Percentiles rank a stretch among this genome's conserved stretches.
Conservation (phyloP, 1,284 basidiomycete species). For the Taiwanofungus camphoratus region DNA sequence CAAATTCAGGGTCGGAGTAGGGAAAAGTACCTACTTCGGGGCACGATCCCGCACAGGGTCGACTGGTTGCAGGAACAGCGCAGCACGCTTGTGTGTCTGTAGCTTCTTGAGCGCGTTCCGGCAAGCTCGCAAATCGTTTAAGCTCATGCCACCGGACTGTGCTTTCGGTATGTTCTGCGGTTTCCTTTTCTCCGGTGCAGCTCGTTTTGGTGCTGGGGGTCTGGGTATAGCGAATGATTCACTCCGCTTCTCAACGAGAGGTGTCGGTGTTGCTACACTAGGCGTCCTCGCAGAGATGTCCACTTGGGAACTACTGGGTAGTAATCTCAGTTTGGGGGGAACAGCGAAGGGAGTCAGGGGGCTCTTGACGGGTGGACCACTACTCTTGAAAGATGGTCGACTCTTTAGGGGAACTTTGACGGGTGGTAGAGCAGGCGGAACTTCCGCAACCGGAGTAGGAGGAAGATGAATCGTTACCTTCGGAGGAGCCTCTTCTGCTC, state of each 20-base stretch:
- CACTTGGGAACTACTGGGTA: slow-evolving; percentile 27
- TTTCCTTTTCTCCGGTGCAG: slow-evolving; percentile 23
- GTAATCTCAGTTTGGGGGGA: slow-evolving; percentile 53
- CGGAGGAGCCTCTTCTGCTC: slow-evolving; percentile 78
- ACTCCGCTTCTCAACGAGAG: slow-evolving; percentile 6
- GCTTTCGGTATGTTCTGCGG: slow-evolving; percentile 57
- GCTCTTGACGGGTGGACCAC: slow-evolving; percentile 36
- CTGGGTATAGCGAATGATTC: slow-evolving; percentile 19
- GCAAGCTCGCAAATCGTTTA: slow-evolving; percentile 77
- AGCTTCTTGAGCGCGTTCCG: slow-evolving; percentile 82
- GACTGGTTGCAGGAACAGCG: slow-evolving; percentile 82
- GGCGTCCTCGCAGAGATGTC: slow-evolving; percentile 24
- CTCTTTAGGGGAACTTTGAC: slow-evolving; percentile 44
- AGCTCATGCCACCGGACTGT: slow-evolving; percentile 77
- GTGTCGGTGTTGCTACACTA: slow-evolving; percentile 11
- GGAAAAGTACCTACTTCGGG: slow-evolving; percentile 55
- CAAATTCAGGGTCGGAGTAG: slow-evolving; percentile 2
- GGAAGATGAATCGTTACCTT: slow-evolving; percentile 84
- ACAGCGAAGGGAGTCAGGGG: slow-evolving; percentile 37
- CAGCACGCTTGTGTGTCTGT: slow-evolving; percentile 62
- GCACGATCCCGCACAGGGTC: slow-evolving; percentile 85
- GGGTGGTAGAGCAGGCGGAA: slow-evolving; percentile 44
- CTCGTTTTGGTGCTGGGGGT: slow-evolving; percentile 22
- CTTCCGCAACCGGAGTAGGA: slow-evolving; percentile 66
- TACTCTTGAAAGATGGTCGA: slow-evolving; percentile 37